Percentiles rank a stretch among this genome's conserved stretches.
Conservation (phyloP, 2,329 filamentous ascomycete genomes). For the Aspergillus tubingensis region DNA sequence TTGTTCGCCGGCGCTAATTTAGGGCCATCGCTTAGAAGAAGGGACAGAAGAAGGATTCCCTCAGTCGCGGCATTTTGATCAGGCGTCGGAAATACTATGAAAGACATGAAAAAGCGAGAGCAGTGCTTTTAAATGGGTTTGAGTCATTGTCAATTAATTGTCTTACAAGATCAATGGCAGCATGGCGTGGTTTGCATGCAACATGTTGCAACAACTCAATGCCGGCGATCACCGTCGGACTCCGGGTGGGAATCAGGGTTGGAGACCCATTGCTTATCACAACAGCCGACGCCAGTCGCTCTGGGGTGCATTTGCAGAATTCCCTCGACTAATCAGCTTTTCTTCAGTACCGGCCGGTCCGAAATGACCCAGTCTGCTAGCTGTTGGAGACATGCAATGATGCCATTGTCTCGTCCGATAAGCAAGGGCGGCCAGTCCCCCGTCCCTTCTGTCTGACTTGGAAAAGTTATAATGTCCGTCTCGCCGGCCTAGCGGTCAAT, state of each 20-base stretch:
- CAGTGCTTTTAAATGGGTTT: neutral
- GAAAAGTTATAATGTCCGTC: conserved; percentile 1
- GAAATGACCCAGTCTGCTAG: neutral
- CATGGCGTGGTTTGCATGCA: neutral
- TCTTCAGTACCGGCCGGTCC: neutral
- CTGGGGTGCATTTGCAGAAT: neutral
- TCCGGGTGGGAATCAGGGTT: neutral
- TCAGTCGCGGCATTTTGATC: no score
- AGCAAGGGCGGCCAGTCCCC: neutral
- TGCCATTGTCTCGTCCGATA: conserved; percentile 2
- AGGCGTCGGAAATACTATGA: neutral
- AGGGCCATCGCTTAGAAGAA: neutral
- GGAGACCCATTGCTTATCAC: conserved; percentile 7
- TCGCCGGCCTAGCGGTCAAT: neutral
- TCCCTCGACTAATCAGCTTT: neutral
- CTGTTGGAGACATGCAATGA: neutral
- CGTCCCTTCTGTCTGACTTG: neutral
- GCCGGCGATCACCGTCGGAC: neutral
- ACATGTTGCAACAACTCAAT: neutral
- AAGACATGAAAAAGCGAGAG: neutral
- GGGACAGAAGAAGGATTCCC: no score
- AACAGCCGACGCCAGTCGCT: conserved; percentile 1
- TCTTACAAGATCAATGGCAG: neutral
- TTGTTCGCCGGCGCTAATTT: neutral
- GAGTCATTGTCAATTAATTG: neutral